Conservation (phyloP, 1,284 basidiomycete species). For the Fomitopsis schrenkii region DNA sequence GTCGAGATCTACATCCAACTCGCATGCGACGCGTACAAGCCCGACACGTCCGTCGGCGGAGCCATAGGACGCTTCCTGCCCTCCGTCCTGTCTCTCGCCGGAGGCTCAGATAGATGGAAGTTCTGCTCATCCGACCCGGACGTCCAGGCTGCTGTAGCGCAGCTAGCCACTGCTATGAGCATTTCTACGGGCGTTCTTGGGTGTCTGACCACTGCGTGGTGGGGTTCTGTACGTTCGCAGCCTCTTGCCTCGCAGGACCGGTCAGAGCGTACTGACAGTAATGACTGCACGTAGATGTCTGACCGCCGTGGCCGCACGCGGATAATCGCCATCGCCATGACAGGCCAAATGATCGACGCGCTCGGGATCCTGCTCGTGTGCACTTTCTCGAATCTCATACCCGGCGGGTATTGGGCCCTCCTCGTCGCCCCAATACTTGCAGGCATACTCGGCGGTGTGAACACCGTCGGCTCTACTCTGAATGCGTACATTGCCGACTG, state of each 20-base stretch:
- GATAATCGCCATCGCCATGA: slow-evolving; percentile 58
- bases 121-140: slow-evolving; percentile 67
- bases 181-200: slow-evolving; percentile 69
- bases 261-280: not conserved
- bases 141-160: slow-evolving; percentile 71
- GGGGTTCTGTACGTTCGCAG: slow-evolving; percentile 60
- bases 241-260: not conserved
- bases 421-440: slow-evolving; percentile 71
- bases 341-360: slow-evolving; percentile 67
- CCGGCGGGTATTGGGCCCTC: slow-evolving; percentile 84
- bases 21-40: slow-evolving; percentile 24
- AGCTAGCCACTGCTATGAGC: slow-evolving; percentile 48
- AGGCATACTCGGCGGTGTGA: slow-evolving; percentile 68
- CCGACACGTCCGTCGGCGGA: slow-evolving; percentile 16
- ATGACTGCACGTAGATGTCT: slow-evolving; percentile 47
- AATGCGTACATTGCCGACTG: slow-evolving; percentile 67
- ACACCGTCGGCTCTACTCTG: slow-evolving; percentile 44
- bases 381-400: slow-evolving; percentile 53
- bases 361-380: slow-evolving; percentile 65
- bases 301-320: slow-evolving; percentile 75
- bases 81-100: not conserved
- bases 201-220: slow-evolving; percentile 79
- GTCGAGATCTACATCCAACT: slow-evolving; percentile 43
- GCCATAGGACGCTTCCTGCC: not conserved
- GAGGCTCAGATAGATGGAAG: slow-evolving; percentile 18